Percentiles rank a stretch among this genome's conserved stretches.
Evolutionary conservation across 192 early-diverging fungal species (phyloP).

Genomic region (Rhizoclosmatium globosum): DNA sequence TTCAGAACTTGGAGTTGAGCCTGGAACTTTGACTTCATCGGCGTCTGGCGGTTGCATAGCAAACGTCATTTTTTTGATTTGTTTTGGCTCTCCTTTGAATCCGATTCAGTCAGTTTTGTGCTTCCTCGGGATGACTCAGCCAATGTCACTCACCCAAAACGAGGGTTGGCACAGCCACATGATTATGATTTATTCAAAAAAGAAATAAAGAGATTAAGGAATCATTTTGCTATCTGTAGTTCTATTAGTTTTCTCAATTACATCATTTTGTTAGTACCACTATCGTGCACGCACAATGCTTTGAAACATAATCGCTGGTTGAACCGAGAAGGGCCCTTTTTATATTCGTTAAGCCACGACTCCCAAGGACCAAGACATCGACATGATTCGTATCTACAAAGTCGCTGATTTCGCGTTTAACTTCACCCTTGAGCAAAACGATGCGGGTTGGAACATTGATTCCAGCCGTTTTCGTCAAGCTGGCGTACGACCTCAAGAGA

Average conservation of each 20-base stretch:
- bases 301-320: conserved; percentile 26
- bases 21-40: no score
- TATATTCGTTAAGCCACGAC: conserved; percentile 61
- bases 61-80: background rate
- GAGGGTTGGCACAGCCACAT: no score
- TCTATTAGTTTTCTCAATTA: background rate
- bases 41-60: no score
- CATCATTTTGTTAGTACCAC: background rate
- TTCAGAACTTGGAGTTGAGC: background rate
- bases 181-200: background rate
- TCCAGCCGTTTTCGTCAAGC: background rate
- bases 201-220: background rate
- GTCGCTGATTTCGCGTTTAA: conserved; percentile 46
- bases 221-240: background rate
- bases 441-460: conserved; percentile 30
- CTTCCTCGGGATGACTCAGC: background rate
- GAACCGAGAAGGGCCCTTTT: conserved; percentile 54
- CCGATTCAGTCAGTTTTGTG: background rate
- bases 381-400: background rate
- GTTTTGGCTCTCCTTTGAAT: background rate
- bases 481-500: background rate
- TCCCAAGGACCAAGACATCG: conserved; percentile 65
- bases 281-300: conserved; percentile 10
- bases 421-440: conserved; percentile 55
- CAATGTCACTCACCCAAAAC: no score